Evolutionary conservation across 2,329 filamentous ascomycete genomes (phyloP), one percentile per base, ranked within the genome.

Genomic region (Proliferodiscus dingleyae): DNA sequence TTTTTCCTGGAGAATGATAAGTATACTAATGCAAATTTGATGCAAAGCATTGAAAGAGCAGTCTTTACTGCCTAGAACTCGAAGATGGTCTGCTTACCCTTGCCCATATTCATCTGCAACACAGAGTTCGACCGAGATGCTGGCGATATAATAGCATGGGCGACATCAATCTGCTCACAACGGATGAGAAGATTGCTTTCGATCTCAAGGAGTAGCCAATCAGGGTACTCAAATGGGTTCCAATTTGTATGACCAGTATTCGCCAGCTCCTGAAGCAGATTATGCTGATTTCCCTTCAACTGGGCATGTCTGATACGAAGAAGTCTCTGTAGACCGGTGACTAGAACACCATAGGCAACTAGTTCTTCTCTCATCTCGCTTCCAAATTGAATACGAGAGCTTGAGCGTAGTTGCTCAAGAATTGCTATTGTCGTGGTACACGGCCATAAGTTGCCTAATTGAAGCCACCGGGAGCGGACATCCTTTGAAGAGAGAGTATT

Each of bases 71-170:
- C 3, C 18, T 34, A 24, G 33, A 19, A 13, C 26, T 29, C 16
- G 2, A 44, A 16, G 22, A 36, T 15, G 16, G n/a, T 32, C 2
- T n/a, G 46, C 51, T 57, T 59, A 0, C 83, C 83, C 55, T 85
- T 75, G 0, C 83, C 83, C 82, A 87, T 87, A 50, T 85, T 85
- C 2, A 87, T 61, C 54, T 86, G 81, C 67, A 85, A 73, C 0
- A 81, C 73, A 0, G 71, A 61, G 52, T 81, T 85, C 0, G 58
- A 22, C 0, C 55, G 60, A 0, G 57, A 57, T 0, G 58, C 53
- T 0, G 72, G 71, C 0, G 55, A 41, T 2, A 70, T 73, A 76
- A 88, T 87, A 16, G 72, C 58, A 0, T 46, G 36, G 0, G 82
- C 77, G 40, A 88, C 79, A 2, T 41, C 32, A 46, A 16, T 19